Evolutionary conservation across 2,329 filamentous ascomycete genomes (phyloP), one percentile per base, ranked within the genome.

Genomic region (Fusarium aywerte): DNA sequence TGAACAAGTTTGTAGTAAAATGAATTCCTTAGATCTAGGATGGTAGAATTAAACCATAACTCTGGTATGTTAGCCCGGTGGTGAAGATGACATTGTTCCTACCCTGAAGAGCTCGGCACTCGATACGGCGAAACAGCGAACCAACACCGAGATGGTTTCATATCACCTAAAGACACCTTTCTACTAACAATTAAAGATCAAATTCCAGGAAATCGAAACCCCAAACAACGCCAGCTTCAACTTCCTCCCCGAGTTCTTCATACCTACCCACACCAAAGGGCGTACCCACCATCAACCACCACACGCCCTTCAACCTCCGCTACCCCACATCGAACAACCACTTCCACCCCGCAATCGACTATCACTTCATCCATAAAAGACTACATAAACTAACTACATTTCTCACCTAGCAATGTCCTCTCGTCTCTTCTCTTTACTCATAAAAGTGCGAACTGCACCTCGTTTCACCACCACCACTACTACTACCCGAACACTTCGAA

Each of bases 401-500:
- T 23, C 29, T 29, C n/a, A 33, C 20, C 35, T 6, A 16, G 31
- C 20, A 54, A 69, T 69, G 67, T 54, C 55, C 32, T 67, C 66
- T 21, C 66, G 66, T 45, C 39, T 71, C 45, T 23, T 58, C 5
- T 62, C 40, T 43, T 43, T 52, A 32, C 42, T 68, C 23, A 25
- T 58, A 23, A 64, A 52, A 42, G 43, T 51, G 33, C 50, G 40
- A 55, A 32, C 27, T 5, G 3, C 42, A 7, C 50, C 62, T 23
- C 61, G 45, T 16, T 31, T 56, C 39, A 13, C n/a, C n/a, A n/a
- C n/a, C n/a, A n/a, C n/a, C n/a, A n/a, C n/a, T n/a, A 49, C 43
- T 15, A 48, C 35, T 21, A 52, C 64, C 52, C 70, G 72, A 59
- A 71, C 69, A 65, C 76, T 78, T 54, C 74, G 73, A 59, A 71